Evolutionary conservation across 768 basidiomycete genomes (phyloP).

Genomic region (Suillus clintonianus): DNA sequence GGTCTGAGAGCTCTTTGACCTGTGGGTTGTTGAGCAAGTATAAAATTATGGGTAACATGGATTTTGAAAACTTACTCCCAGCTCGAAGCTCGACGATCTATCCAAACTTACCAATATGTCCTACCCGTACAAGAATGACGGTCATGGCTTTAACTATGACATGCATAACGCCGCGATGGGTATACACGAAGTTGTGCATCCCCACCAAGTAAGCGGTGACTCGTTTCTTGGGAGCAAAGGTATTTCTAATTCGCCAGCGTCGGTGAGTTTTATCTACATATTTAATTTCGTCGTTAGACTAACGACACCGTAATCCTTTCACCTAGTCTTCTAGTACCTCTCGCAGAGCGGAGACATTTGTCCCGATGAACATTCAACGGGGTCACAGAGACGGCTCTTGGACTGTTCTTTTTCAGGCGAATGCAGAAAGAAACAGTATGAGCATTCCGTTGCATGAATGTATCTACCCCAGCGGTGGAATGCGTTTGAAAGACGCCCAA

Average conservation of each 20-base stretch:
- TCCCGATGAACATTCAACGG: not conserved
- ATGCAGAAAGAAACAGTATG: not conserved
- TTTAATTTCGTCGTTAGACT: not conserved
- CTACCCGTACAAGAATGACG: not conserved
- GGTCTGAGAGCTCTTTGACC: not conserved
- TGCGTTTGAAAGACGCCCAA: not conserved
- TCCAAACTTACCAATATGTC: not conserved
- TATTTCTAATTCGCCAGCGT: not conserved
- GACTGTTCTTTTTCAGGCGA: not conserved
- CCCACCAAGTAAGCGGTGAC: not conserved
- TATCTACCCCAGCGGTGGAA: not conserved
- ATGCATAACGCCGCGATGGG: not conserved
- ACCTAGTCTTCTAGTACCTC: not conserved
- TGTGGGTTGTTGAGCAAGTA: not conserved
- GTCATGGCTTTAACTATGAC: not conserved
- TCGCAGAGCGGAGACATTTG: not conserved
- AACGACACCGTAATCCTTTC: not conserved
- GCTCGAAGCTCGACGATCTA: not conserved
- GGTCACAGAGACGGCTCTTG: not conserved
- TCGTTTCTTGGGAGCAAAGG: not conserved
- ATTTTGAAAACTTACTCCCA: no score
- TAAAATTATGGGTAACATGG: not conserved
- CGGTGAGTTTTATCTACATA: not conserved
- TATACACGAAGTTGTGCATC: not conserved
- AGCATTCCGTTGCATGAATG: constrained; percentile 1